Conservation (phyloP, 345 rosid genomes). For the Bruguiera sexangula region DNA sequence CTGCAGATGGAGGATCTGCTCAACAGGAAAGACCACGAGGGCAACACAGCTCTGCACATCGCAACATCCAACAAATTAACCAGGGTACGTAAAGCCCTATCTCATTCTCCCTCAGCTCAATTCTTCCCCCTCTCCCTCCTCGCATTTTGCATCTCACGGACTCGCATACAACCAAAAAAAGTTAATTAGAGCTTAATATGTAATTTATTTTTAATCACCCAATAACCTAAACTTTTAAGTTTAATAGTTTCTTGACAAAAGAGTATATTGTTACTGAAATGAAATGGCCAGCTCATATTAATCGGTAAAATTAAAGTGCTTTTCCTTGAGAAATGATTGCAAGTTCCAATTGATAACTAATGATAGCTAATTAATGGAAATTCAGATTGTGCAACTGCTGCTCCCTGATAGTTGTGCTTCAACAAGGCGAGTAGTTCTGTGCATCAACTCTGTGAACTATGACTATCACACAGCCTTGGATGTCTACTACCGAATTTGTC, state of each 20-base stretch:
- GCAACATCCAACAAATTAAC: neutral
- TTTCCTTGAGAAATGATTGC: too few relatives aligned
- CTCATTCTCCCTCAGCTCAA: neutral
- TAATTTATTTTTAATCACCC: too few relatives aligned
- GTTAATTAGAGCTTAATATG: too few relatives aligned
- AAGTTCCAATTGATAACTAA: too few relatives aligned
- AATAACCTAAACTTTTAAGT: neutral
- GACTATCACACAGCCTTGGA: neutral
- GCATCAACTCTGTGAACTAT: neutral
- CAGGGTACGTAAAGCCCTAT: neutral
- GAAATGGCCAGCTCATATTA: too few relatives aligned
- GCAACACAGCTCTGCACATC: slow-evolving; percentile 13
- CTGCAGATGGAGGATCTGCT: neutral
- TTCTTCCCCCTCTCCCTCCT: too few relatives aligned
- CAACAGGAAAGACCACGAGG: neutral
- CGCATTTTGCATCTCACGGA: too few relatives aligned
- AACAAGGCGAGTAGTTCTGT: neutral
- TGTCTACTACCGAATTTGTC: neutral
- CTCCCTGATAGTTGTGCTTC: neutral
- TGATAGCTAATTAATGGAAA: too few relatives aligned
- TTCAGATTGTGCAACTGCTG: slow-evolving; percentile 3
- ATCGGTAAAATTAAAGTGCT: too few relatives aligned
- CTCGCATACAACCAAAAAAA: too few relatives aligned
- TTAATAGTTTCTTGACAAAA: neutral
- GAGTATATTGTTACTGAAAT: too few relatives aligned